These are phyloP conservation scores for Botrytis cinerea DNA, from an alignment of 2,329 filamentous ascomycete species.

Conservation along the genomic window DNA sequence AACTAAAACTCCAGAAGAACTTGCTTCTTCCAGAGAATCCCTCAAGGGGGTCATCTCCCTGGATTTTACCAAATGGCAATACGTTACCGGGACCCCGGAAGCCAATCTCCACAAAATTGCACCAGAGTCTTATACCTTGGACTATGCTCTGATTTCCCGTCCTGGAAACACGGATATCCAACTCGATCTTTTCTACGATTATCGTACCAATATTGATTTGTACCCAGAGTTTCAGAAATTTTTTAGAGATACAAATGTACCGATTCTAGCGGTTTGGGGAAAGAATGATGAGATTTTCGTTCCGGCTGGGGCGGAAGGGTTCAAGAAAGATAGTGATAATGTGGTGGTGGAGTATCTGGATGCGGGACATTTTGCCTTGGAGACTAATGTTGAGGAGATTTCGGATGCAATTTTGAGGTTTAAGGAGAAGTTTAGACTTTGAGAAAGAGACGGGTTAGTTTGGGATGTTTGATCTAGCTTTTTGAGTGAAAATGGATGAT, in stretches of 20 bases:
- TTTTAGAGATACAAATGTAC: slow-evolving; percentile 52
- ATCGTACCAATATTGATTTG: slow-evolving; percentile 54
- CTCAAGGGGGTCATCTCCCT: slow-evolving; percentile 26
- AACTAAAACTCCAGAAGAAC: slow-evolving; percentile 23
- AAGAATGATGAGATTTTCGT: slow-evolving; percentile 57
- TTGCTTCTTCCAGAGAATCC: slow-evolving; percentile 24
- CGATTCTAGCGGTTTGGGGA: slow-evolving; percentile 60
- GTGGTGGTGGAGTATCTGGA: slow-evolving; percentile 54
- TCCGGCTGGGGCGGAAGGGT: slow-evolving; percentile 55
- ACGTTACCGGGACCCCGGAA: slow-evolving; percentile 26
- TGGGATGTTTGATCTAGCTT: background rate
- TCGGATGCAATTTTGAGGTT: slow-evolving; percentile 35
- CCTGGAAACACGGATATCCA: slow-evolving; percentile 55
- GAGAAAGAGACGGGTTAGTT: background rate
- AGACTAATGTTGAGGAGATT: slow-evolving; percentile 33
- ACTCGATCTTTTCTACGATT: slow-evolving; percentile 59
- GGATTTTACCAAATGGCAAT: slow-evolving; percentile 36
- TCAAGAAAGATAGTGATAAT: slow-evolving; percentile 49
- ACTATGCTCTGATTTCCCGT: slow-evolving; percentile 54
- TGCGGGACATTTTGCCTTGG: slow-evolving; percentile 56
- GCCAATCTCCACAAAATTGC: slow-evolving; percentile 23
- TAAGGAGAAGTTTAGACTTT: slow-evolving; percentile 35
- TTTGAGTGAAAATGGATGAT: background rate
- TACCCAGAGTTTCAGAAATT: slow-evolving; percentile 59
- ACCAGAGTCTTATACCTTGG: slow-evolving; percentile 45